Conservation (phyloP, 1,284 basidiomycete species). For the Pyrrhoderma noxium region DNA sequence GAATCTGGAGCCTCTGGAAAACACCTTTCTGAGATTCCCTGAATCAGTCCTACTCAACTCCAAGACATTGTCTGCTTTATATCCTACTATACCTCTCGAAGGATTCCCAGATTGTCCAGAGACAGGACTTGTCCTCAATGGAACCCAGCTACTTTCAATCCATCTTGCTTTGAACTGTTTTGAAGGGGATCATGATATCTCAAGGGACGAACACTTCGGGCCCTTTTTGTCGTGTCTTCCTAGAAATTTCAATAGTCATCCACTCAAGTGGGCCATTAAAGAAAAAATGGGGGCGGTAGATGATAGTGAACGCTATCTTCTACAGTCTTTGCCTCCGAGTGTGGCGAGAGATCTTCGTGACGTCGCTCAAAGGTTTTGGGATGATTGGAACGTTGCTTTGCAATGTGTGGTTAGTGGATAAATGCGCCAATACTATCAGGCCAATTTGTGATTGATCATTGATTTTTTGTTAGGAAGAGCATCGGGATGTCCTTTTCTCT, state of each 20-base stretch:
- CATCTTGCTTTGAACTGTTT: conserved; percentile 39
- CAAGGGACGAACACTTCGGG: conserved; percentile 55
- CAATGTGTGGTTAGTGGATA: conserved; percentile 38
- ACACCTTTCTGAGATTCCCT: conserved; percentile 59
- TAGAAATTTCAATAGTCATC: conserved; percentile 61
- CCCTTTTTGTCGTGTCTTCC: conserved; percentile 74
- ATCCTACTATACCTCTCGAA: conserved; percentile 30
- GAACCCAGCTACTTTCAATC: conserved; percentile 46
- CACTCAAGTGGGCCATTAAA: conserved; percentile 62
- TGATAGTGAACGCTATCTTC: conserved; percentile 25
- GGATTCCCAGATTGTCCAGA: conserved; percentile 5
- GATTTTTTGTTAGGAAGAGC: conserved; percentile 1
- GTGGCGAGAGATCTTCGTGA: conserved; percentile 39
- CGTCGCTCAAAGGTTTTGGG: conserved; percentile 45
- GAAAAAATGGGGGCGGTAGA: conserved; percentile 17
- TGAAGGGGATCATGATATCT: conserved; percentile 28
- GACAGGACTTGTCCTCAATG: conserved; percentile 35
- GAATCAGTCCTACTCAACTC: conserved; percentile 62
- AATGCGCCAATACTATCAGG: background rate
- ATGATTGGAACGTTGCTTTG: conserved; percentile 49
- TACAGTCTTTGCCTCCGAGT: conserved; percentile 45
- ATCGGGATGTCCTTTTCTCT: conserved; percentile 9
- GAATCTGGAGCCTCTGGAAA: conserved; percentile 26
- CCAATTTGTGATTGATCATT: background rate
- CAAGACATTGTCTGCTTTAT: conserved; percentile 50